Percentiles rank a stretch among this genome's conserved stretches.
phyloP scores from a whole-genome alignment of 2,329 filamentous ascomycete species.

The Knoxdaviesia proteae region DNA sequence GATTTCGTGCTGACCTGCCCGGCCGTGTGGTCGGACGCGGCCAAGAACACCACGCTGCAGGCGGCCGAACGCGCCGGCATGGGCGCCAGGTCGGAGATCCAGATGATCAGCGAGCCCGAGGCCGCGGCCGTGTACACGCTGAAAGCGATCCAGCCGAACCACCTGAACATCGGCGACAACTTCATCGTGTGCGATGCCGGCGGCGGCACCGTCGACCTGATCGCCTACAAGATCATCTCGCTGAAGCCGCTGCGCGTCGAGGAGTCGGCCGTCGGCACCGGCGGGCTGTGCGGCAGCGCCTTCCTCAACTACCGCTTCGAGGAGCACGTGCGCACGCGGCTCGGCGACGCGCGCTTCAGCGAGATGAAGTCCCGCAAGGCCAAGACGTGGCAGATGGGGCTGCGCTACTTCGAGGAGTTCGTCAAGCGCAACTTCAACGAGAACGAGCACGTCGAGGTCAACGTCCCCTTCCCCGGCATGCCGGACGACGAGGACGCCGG shows the following conservation, averaged over 20 bases:
- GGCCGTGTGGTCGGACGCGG: slow-evolving; percentile 67
- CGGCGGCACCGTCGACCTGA: slow-evolving; percentile 51
- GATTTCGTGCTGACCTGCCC: slow-evolving; percentile 68
- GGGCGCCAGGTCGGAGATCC: slow-evolving; percentile 47
- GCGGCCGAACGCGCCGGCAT: slow-evolving; percentile 63
- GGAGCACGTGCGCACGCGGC: slow-evolving; percentile 47
- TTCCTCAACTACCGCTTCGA: slow-evolving; percentile 69
- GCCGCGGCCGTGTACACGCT: slow-evolving; percentile 63
- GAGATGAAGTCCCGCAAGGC: slow-evolving; percentile 60
- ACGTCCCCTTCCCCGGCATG: slow-evolving; percentile 59
- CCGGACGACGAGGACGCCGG: slow-evolving; percentile 57
- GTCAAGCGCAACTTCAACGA: slow-evolving; percentile 71
- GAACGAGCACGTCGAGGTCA: slow-evolving; percentile 56
- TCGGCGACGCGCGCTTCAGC: slow-evolving; percentile 46
- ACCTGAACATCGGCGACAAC: slow-evolving; percentile 46
- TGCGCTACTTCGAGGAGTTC: slow-evolving; percentile 67
- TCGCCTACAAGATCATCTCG: slow-evolving; percentile 63
- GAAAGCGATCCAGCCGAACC: slow-evolving; percentile 58
- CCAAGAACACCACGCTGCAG: slow-evolving; percentile 64
- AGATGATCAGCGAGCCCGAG: slow-evolving; percentile 66
- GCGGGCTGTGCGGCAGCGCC: slow-evolving; percentile 56
- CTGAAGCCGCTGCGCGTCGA: slow-evolving; percentile 51
- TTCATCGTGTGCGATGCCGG: slow-evolving; percentile 43
- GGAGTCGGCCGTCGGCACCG: slow-evolving; percentile 61
- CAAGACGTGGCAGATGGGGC: slow-evolving; percentile 61